Evolutionary conservation across 208 protist genomes (phyloP).

Genomic region (Trypanosoma lewisi): DNA sequence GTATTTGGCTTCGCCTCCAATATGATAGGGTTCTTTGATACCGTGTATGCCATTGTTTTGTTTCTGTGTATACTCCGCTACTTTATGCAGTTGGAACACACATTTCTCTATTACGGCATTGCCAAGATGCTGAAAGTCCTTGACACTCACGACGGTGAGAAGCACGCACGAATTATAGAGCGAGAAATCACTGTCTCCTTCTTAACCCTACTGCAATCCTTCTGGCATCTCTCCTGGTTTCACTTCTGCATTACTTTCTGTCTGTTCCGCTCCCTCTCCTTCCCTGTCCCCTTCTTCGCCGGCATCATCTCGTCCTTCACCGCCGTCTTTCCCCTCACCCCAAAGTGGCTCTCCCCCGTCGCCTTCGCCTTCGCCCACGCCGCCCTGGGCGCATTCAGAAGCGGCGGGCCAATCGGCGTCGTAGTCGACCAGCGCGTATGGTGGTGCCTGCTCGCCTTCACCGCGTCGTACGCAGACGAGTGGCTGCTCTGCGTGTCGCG

Average conservation of each 20-base stretch:
- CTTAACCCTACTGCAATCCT: slow-evolving; percentile 61
- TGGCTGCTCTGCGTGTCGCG: slow-evolving; percentile 68
- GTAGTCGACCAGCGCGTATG: slow-evolving; percentile 27
- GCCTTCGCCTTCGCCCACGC: slow-evolving; percentile 30
- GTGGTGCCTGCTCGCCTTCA: slow-evolving; percentile 31
- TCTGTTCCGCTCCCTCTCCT: slow-evolving; percentile 39
- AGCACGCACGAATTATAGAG: slow-evolving; percentile 61
- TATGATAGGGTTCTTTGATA: slow-evolving; percentile 57
- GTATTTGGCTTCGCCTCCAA: slow-evolving; percentile 31
- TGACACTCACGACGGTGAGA: slow-evolving; percentile 44
- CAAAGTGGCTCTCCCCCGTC: slow-evolving; percentile 57
- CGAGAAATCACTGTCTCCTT: slow-evolving; percentile 64
- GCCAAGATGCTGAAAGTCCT: slow-evolving; percentile 52
- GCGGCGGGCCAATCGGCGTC: slow-evolving; percentile 14
- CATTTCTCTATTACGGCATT: slow-evolving; percentile 70
- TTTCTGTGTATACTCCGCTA: slow-evolving; percentile 61
- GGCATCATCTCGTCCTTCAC: slow-evolving; percentile 47
- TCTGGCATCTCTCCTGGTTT: slow-evolving; percentile 75
- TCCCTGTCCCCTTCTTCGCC: slow-evolving; percentile 49
- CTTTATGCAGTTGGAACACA: slow-evolving; percentile 64
- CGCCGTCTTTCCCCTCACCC: slow-evolving; percentile 61
- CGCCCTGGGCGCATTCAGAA: slow-evolving; percentile 1
- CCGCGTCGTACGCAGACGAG: slow-evolving; percentile 51
- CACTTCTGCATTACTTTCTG: slow-evolving; percentile 71
- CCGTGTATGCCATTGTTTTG: slow-evolving; percentile 55